Conservation (phyloP, 306 rosid species). For the Quillaja saponaria region DNA sequence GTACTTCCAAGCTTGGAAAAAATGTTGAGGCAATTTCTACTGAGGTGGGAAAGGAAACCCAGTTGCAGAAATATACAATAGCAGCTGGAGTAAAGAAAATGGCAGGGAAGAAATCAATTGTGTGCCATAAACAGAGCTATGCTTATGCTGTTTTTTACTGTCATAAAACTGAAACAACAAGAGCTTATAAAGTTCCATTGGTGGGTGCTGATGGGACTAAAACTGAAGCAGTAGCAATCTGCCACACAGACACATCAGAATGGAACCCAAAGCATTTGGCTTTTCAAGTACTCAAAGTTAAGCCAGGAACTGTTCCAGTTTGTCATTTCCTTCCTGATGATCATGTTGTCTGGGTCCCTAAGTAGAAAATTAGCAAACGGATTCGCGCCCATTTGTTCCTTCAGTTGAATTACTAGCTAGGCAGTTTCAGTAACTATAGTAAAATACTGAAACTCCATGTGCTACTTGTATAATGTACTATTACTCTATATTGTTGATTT, state of each 20-base stretch:
- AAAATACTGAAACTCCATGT: neutral
- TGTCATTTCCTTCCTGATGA: conserved; percentile 91
- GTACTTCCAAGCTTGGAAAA: conserved; percentile 64
- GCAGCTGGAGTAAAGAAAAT: conserved; percentile 42
- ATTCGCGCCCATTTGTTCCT: too few relatives aligned
- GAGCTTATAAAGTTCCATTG: conserved; percentile 53
- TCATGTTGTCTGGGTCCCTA: conserved; percentile 73
- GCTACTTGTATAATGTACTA: neutral
- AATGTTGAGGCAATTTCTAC: conserved; percentile 57
- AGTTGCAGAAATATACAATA: conserved; percentile 47
- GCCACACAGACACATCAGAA: conserved; percentile 69
- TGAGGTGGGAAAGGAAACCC: conserved; percentile 43
- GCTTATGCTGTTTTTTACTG: conserved; percentile 79
- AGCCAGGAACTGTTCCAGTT: conserved; percentile 72
- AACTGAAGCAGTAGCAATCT: conserved; percentile 65
- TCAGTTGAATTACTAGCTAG: too few relatives aligned
- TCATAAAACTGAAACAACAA: conserved; percentile 47
- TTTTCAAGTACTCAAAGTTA: conserved; percentile 68
- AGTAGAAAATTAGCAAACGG: conserved; percentile 15
- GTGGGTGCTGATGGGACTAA: conserved; percentile 51
- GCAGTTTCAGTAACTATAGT: neutral
- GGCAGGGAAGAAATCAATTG: conserved; percentile 45
- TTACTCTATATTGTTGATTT: conserved; percentile 1
- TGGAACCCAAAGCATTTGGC: conserved; percentile 94
- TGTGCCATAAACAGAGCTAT: conserved; percentile 71